A percentile compares a stretch with the other conserved stretches of the same genome.
Evolutionary conservation across 106 monocot species (phyloP).

Genomic region (Allium cepa): DNA sequence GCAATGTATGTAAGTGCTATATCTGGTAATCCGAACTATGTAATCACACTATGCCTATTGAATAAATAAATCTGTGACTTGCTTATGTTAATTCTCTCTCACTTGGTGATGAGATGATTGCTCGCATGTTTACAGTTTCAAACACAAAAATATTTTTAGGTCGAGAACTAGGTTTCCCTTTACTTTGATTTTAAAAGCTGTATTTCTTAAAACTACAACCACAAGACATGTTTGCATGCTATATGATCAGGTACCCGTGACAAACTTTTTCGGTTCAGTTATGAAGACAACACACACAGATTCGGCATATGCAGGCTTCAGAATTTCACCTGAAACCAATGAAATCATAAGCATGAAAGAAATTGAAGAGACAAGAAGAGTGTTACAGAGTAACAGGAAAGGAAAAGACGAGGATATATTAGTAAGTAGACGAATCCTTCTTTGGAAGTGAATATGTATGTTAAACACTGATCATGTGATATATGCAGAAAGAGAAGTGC

Average conservation of each 20-base stretch:
- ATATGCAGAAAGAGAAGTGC: slow-evolving; percentile 22
- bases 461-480: slow-evolving; percentile 4
- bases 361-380: slow-evolving; percentile 1
- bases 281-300: slow-evolving; percentile 92
- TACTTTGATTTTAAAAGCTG: too few relatives aligned
- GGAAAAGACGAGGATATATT: slow-evolving; percentile 11
- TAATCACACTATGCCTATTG: too few relatives aligned
- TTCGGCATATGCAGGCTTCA: slow-evolving; percentile 39
- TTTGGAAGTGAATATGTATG: background rate
- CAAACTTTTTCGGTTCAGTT: slow-evolving; percentile 94
- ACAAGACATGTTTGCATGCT: too few relatives aligned
- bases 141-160: too few relatives aligned
- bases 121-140: too few relatives aligned
- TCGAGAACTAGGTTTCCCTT: too few relatives aligned
- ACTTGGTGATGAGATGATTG: too few relatives aligned
- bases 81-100: too few relatives aligned
- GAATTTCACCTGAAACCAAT: slow-evolving; percentile 8
- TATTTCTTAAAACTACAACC: too few relatives aligned
- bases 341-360: slow-evolving; percentile 2
- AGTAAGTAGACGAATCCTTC: slow-evolving; percentile 17
- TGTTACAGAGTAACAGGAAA: slow-evolving; percentile 18
- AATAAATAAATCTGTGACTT: too few relatives aligned
- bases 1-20: too few relatives aligned
- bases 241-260: slow-evolving; percentile 63
- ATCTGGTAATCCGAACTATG: too few relatives aligned